Percentiles rank a stretch among this genome's conserved stretches.
Evolutionary conservation across 2,329 filamentous ascomycete species (phyloP).

Genomic region (Cephalotrichum gorgonifer): DNA sequence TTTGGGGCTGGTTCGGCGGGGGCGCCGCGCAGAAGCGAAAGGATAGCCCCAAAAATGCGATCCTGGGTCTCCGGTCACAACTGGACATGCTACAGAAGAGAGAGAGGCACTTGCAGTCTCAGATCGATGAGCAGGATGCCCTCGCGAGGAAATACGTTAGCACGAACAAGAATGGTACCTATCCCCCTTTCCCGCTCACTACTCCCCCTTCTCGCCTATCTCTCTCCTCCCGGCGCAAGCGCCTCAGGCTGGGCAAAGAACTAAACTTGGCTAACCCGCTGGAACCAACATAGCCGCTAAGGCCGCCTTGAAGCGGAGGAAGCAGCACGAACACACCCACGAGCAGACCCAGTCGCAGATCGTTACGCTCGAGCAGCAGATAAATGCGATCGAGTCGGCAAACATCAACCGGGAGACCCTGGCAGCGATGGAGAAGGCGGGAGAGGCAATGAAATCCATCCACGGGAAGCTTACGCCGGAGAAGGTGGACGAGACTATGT

Average conservation of each 20-base stretch:
- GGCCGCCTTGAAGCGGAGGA: slow-evolving; percentile 84
- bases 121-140: slow-evolving; percentile 87
- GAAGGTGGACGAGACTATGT: slow-evolving; percentile 94
- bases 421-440: slow-evolving; percentile 84
- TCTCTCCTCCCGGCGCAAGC: background rate
- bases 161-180: slow-evolving; percentile 82
- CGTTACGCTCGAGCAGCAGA: slow-evolving; percentile 85
- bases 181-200: background rate
- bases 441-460: slow-evolving; percentile 85
- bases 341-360: slow-evolving; percentile 89
- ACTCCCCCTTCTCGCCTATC: background rate
- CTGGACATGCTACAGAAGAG: slow-evolving; percentile 97
- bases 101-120: slow-evolving; percentile 79
- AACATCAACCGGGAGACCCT: slow-evolving; percentile 98
- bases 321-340: slow-evolving; percentile 81
- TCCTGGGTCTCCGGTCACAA: slow-evolving; percentile 76
- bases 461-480: slow-evolving; percentile 85
- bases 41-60: slow-evolving; percentile 94
- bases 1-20: slow-evolving; percentile 85
- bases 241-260: background rate
- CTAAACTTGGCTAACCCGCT: slow-evolving; percentile 4
- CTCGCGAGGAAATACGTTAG: slow-evolving; percentile 81
- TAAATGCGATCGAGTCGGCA: slow-evolving; percentile 92
- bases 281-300: slow-evolving; percentile 59
- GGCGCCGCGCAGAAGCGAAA: slow-evolving; percentile 74